Evolutionary conservation across 305 asterid species (phyloP), one percentile per base, ranked within the genome.

Genomic region (Nicotiana rustica): DNA sequence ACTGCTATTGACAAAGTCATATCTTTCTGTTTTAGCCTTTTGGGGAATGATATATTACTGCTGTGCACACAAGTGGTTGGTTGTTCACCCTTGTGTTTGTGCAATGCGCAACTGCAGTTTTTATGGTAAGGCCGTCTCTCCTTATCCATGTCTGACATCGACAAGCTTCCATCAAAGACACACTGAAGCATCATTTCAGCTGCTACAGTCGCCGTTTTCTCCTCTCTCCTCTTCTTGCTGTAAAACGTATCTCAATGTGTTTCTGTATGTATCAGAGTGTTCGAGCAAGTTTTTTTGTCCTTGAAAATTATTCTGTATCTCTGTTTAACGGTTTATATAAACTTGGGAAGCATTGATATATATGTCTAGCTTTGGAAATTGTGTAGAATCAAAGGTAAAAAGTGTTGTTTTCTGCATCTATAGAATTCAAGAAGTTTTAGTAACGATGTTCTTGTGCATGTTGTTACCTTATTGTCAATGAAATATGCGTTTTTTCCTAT

Each of bases 11-110:
- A 67, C 56, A 85, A 67, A 36, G 85, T 61, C n/a, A 90, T 85
- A 12, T 84, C 81, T 1, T 91, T 88, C 62, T 90, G 90, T 82
- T 90, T 90, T 38, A 88, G 88, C 19, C 90, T 85, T 33, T 87
- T 80, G 4, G 88, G 93, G 70, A 87, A 90, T 7, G 93, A 85
- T 64, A 90, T 67, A 57, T 73, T 49, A 1, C 57, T 0, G 0
- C 79, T 77, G 29, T 70, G 79, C 0, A 6, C 47, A 38, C 9
- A 6, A 6, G 4, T 0, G 5, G 2, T 38, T 0, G 10, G 0
- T 6, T 38, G 47, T 38, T 38, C 47, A 0, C 47, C 47, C 2
- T 38, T 38, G 10, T 38, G 47, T 38, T 38, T 38, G 47, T 38
- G 47, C 0, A 38, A 38, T 6, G 47, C 47, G 1, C 47, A 38